These are phyloP conservation scores for Talaromyces trachyspermus DNA, from an alignment of 495 filamentous ascomycete species.

Conservation along the genomic window DNA sequence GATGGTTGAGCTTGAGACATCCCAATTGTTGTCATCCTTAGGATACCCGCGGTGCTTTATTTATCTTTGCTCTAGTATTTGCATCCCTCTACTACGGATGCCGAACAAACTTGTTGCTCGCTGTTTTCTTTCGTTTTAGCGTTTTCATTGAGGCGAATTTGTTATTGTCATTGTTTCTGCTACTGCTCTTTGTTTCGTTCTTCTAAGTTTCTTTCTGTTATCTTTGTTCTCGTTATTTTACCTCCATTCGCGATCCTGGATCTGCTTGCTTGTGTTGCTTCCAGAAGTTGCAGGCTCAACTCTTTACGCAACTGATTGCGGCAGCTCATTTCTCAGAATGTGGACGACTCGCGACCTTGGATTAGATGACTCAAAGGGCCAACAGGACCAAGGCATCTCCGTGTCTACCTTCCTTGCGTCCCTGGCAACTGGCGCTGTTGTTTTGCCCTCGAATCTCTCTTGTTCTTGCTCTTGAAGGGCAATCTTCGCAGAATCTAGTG, in stretches of 20 bases:
- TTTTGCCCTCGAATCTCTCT: constrained; percentile 67
- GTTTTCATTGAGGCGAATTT: no score
- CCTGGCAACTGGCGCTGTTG: constrained; percentile 56
- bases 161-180: no score
- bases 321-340: no score
- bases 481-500: constrained; percentile 83
- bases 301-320: no score
- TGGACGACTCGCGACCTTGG: background rate
- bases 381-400: constrained; percentile 39
- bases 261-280: background rate
- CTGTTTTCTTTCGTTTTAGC: no score
- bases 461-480: constrained; percentile 71
- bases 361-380: constrained; percentile 34
- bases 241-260: background rate
- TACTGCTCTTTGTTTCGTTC: no score
- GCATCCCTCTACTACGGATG: no score
- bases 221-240: background rate
- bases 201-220: background rate
- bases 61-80: no score
- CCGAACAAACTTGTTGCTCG: no score
- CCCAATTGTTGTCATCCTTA: no score
- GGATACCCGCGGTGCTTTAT: no score
- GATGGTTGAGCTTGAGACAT: no score
- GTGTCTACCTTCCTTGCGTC: constrained; percentile 65
- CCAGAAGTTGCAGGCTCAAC: constrained; percentile 2